These are phyloP conservation scores for Krasilnikovozyma curviuscula DNA, from an alignment of 768 basidiomycete genomes.

Conservation along the genomic window DNA sequence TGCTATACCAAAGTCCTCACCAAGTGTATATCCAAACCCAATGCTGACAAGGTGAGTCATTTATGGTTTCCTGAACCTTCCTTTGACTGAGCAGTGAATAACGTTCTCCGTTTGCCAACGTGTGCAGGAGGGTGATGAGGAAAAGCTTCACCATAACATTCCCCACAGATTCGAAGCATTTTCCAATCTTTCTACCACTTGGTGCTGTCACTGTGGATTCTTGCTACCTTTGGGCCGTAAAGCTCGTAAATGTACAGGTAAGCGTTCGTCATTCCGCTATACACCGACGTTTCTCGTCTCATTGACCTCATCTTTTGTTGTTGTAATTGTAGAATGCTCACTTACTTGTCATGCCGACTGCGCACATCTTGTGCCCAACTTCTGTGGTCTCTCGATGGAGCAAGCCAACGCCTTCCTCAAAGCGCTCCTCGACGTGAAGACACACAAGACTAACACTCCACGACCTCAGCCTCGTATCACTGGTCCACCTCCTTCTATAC, in stretches of 20 bases:
- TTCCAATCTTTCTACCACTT: constrained; percentile 91
- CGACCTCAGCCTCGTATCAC: no score
- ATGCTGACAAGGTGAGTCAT: constrained; percentile 56
- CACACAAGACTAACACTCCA: constrained; percentile 27
- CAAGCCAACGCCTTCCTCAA: constrained; percentile 82
- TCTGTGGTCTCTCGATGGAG: constrained; percentile 99
- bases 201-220: constrained; percentile 99
- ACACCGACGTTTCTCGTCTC: not conserved
- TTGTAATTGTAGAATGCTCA: constrained; percentile 45
- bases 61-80: not conserved
- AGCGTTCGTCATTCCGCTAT: constrained; percentile 4
- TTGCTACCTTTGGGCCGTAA: constrained; percentile 93
- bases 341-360: constrained; percentile 95
- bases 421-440: constrained; percentile 78
- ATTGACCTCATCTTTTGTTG: not conserved
- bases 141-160: constrained; percentile 97
- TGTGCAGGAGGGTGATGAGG: constrained; percentile 74
- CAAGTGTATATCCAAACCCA: constrained; percentile 96
- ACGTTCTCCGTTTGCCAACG: not conserved
- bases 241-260: constrained; percentile 70
- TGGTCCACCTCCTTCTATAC: constrained; percentile 18
- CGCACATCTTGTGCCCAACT: constrained; percentile 94
- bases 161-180: constrained; percentile 94
- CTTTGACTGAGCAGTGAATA: not conserved
- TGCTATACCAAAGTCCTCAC: constrained; percentile 98